Percentiles rank a stretch among this genome's conserved stretches.
Evolutionary conservation across 495 filamentous ascomycete genomes (phyloP).

Genomic region (Durotheca rogersii): DNA sequence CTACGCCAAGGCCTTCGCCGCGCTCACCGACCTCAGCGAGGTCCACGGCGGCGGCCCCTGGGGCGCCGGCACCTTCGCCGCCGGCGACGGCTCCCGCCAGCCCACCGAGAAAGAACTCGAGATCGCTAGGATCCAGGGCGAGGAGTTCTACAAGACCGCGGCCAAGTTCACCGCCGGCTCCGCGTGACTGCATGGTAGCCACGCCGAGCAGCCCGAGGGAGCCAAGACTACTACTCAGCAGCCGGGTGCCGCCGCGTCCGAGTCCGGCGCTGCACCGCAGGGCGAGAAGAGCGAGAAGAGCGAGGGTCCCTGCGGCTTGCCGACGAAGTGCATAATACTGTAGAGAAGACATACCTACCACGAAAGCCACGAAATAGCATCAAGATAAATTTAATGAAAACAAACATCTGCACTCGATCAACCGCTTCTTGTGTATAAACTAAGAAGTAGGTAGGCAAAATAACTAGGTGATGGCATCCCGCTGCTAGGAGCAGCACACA

Average conservation of each 20-base stretch:
- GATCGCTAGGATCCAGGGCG: constrained; percentile 78
- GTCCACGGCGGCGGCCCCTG: constrained; percentile 84
- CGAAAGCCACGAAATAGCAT: background rate
- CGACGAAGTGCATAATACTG: constrained; percentile 29
- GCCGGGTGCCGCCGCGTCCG: background rate
- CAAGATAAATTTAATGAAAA: too few relatives aligned
- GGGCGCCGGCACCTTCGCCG: constrained; percentile 93
- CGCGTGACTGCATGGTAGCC: constrained; percentile 80
- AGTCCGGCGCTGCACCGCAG: background rate
- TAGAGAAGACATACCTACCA: too few relatives aligned
- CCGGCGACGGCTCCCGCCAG: constrained; percentile 76
- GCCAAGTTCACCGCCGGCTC: constrained; percentile 56
- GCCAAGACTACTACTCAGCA: constrained; percentile 1
- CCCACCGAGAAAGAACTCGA: constrained; percentile 72
- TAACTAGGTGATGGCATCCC: too few relatives aligned
- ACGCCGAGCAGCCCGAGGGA: constrained; percentile 23
- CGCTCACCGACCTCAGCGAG: constrained; percentile 68
- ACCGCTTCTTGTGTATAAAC: too few relatives aligned
- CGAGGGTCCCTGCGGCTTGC: constrained; percentile 31
- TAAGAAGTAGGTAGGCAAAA: too few relatives aligned
- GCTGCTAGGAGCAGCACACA: too few relatives aligned
- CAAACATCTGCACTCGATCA: too few relatives aligned
- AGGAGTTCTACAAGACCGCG: constrained; percentile 80
- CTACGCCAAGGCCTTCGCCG: constrained; percentile 75
- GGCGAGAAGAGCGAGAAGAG: constrained; percentile 11